A percentile compares a stretch with the other conserved stretches of the same genome.
phyloP scores from a whole-genome alignment of 2,329 filamentous ascomycete species.

The Fusarium praegraminearum region DNA sequence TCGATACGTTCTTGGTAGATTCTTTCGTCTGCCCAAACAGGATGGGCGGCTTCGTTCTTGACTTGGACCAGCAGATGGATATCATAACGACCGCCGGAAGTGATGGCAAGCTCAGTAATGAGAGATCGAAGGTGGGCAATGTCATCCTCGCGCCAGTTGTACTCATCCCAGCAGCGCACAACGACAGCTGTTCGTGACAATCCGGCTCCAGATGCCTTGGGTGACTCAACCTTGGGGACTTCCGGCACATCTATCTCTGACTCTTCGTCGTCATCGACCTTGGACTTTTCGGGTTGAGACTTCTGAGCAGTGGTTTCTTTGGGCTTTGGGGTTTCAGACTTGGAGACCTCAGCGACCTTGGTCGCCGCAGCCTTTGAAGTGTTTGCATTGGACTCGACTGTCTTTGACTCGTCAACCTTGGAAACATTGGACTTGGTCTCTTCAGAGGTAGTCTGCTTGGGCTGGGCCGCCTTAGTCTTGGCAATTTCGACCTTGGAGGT shows the following conservation, averaged over 20 bases:
- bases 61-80: constrained; percentile 88
- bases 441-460: constrained; percentile 6
- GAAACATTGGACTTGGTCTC: neutral
- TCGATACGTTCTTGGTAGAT: constrained; percentile 75
- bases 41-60: constrained; percentile 78
- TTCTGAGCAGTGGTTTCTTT: neutral
- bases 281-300: constrained; percentile 17
- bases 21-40: constrained; percentile 81
- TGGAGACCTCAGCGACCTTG: constrained; percentile 14
- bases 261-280: constrained; percentile 13
- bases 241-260: neutral
- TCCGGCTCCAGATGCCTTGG: constrained; percentile 16
- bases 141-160: constrained; percentile 82
- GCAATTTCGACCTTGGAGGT: neutral
- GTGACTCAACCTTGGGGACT: constrained; percentile 1
- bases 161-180: constrained; percentile 85
- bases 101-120: constrained; percentile 83
- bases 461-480: constrained; percentile 13
- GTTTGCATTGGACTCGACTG: neutral
- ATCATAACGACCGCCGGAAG: constrained; percentile 87
- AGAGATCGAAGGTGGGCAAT: constrained; percentile 85
- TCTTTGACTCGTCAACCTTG: neutral
- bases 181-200: constrained; percentile 75
- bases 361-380: neutral
- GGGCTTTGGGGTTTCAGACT: constrained; percentile 6